Evolutionary conservation across 2,329 filamentous ascomycete species (phyloP), one percentile per base, ranked within the genome.

Genomic region (Paecilomyces niveus): DNA sequence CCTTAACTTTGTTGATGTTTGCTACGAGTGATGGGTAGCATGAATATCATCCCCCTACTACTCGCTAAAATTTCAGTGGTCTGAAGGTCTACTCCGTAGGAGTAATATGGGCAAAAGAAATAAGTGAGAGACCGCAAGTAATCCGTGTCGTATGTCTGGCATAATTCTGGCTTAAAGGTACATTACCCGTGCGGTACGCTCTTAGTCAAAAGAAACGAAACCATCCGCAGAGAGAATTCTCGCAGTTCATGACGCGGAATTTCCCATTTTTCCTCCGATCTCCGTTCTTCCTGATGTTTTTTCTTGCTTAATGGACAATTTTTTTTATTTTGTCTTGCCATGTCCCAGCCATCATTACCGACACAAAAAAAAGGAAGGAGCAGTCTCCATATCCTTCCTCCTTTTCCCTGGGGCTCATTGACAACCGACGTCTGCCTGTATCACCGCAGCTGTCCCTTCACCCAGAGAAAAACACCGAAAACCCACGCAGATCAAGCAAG

Each of bases 1-100:
- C 77, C 79, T 57, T 82, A 65, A 55, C 35, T n/a, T 39, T n/a
- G 35, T 15, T 10, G 2, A n/a, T 4, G 13, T n/a, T n/a, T 6
- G 15, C 15, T 35, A 35, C 33, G 33, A 35, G 15, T 35, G 33
- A 35, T 7, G 6, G 2, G 3, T 39, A 39, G 15, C 35, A 39
- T 39, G 13, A n/a, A 39, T 39, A n/a, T n/a, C 35, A 39, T n/a
- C 11, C n/a, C n/a, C 11, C 35, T 39, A 39, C 15, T 3, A 13
- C n/a, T 39, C 5, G 15, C 35, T 39, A n/a, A n/a, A 6, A 39
- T n/a, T 8, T 5, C 7, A 18, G 18, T 8, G 6, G n/a, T 21
- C 15, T 26, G n/a, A 26, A 21, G 9, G 24, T 21, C 51, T 7
- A 31, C 21, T 24, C 22, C 51, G 11, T 26, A 32, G 2, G 7